phyloP scores from a whole-genome alignment of 2,329 filamentous ascomycete species.

The Diplocarpon mali region DNA sequence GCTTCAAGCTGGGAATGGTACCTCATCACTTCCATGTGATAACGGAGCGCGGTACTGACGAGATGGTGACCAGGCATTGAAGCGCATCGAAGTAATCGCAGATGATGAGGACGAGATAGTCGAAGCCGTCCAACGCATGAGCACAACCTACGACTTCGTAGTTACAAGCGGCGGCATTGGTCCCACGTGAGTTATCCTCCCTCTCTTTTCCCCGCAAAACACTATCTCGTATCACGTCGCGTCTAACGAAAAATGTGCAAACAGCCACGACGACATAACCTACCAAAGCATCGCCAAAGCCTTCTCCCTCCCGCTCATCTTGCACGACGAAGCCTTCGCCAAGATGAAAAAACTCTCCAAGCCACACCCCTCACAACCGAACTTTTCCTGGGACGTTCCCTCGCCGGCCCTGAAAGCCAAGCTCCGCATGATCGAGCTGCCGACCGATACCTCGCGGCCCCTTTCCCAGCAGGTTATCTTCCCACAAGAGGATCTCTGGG shows the following conservation, averaged over 20 bases:
- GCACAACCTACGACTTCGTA: constrained; percentile 80
- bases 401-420: constrained; percentile 70
- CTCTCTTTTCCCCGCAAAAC: neutral
- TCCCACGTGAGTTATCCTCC: constrained; percentile 57
- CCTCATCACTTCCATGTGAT: constrained; percentile 33
- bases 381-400: constrained; percentile 77
- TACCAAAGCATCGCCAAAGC: constrained; percentile 90
- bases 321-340: constrained; percentile 66
- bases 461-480: constrained; percentile 67
- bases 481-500: constrained; percentile 73
- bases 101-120: constrained; percentile 87
- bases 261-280: constrained; percentile 91
- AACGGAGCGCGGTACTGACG: too few relatives aligned
- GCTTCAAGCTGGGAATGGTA: constrained; percentile 51
- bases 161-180: constrained; percentile 94
- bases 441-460: constrained; percentile 56
- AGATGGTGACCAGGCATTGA: constrained; percentile 44
- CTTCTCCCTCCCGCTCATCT: constrained; percentile 63
- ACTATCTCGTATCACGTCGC: neutral
- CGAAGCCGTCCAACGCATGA: constrained; percentile 77
- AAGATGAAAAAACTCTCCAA: constrained; percentile 77
- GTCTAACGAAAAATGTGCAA: neutral
- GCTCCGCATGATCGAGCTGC: constrained; percentile 82
- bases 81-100: constrained; percentile 83
- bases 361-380: constrained; percentile 58